Evolutionary conservation across 441 rosid genomes (phyloP).

Genomic region (Adansonia rubrostipa): DNA sequence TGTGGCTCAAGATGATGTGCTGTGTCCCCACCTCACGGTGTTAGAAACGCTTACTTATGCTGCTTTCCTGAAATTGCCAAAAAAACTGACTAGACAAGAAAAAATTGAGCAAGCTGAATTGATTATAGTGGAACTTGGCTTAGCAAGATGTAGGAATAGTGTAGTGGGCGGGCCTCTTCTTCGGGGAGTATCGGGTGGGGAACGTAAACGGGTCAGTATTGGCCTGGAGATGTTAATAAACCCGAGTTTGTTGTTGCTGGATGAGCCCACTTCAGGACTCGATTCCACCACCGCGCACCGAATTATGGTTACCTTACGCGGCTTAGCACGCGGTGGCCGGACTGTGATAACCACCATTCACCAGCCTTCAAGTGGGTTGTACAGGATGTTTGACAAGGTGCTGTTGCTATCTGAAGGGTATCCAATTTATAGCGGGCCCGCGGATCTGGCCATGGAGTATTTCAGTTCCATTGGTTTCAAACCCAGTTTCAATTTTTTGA

Average conservation of each 20-base stretch:
- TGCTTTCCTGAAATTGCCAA: slow-evolving; percentile 76
- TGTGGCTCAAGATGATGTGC: slow-evolving; percentile 80
- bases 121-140: slow-evolving; percentile 73
- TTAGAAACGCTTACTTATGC: slow-evolving; percentile 73
- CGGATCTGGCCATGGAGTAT: slow-evolving; percentile 72
- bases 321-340: slow-evolving; percentile 76
- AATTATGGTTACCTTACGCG: slow-evolving; percentile 59
- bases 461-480: slow-evolving; percentile 61
- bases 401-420: slow-evolving; percentile 75
- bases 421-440: slow-evolving; percentile 67
- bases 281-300: slow-evolving; percentile 88
- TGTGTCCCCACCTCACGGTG: slow-evolving; percentile 86
- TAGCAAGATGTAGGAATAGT: slow-evolving; percentile 60
- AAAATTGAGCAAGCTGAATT: slow-evolving; percentile 69
- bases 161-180: slow-evolving; percentile 75
- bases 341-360: slow-evolving; percentile 82
- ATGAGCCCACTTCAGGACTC: slow-evolving; percentile 91
- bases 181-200: slow-evolving; percentile 91
- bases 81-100: slow-evolving; percentile 55
- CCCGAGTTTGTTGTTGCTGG: slow-evolving; percentile 80
- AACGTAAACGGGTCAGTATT: slow-evolving; percentile 83
- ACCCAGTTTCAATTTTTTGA: slow-evolving; percentile 63
- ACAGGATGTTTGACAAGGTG: slow-evolving; percentile 80
- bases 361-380: slow-evolving; percentile 85
- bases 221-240: slow-evolving; percentile 92